Evolutionary conservation across 371 early-diverging fungal species (phyloP).

Genomic region (Basidiobolus meristosporus): DNA sequence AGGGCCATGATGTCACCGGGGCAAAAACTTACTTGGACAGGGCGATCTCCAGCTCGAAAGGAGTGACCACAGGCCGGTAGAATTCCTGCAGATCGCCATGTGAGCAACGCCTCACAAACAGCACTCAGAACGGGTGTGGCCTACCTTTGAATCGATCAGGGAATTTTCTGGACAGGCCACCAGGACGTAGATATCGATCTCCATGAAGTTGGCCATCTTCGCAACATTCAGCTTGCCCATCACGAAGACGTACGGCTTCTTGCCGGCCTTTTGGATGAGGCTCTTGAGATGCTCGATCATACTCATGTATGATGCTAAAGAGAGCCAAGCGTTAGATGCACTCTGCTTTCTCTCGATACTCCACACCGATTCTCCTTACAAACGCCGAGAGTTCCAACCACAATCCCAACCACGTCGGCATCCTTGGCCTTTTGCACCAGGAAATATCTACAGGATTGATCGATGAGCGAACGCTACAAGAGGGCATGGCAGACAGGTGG

Average conservation of each 20-base stretch:
- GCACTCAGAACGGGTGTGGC: not conserved
- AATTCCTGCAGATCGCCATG: slow-evolving; percentile 46
- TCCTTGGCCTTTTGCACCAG: slow-evolving; percentile 84
- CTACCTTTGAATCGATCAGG: slow-evolving; percentile 67
- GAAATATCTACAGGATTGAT: slow-evolving; percentile 24
- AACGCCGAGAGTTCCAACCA: slow-evolving; percentile 88
- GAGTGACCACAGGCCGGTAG: slow-evolving; percentile 80
- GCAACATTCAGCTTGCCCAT: slow-evolving; percentile 89
- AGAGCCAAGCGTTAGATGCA: not conserved
- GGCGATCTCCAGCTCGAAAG: slow-evolving; percentile 75
- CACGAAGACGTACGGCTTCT: slow-evolving; percentile 76
- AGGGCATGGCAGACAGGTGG: not conserved
- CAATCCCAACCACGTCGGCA: slow-evolving; percentile 81
- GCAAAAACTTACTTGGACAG: slow-evolving; percentile 23
- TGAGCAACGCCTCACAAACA: not conserved
- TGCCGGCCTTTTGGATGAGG: slow-evolving; percentile 46
- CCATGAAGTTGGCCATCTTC: slow-evolving; percentile 90
- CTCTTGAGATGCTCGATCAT: slow-evolving; percentile 63
- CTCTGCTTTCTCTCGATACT: not conserved
- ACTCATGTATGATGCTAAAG: slow-evolving; percentile 55
- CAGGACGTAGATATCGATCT: slow-evolving; percentile 78
- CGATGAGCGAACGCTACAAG: not conserved
- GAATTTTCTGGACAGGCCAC: slow-evolving; percentile 90
- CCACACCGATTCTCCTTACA: slow-evolving; percentile 22
- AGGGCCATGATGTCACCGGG: not conserved